Percentiles rank a stretch among this genome's conserved stretches.
These are phyloP conservation scores for Verticillium zaregamsianum DNA, from an alignment of 2,329 filamentous ascomycete species.

Conservation along the genomic window DNA sequence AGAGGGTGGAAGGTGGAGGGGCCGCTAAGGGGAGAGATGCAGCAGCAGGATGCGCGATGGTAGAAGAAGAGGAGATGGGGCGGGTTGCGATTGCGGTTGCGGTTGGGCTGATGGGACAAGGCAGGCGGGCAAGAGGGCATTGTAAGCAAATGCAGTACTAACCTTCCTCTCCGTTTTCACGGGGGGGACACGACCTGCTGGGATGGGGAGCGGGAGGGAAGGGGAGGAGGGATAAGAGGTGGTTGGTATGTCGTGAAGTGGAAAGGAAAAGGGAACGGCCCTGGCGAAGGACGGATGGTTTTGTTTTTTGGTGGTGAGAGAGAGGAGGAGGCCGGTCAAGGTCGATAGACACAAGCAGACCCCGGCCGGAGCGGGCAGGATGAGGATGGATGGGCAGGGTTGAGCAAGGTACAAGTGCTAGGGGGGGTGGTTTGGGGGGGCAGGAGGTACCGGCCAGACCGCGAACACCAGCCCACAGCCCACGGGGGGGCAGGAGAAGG, in stretches of 20 bases:
- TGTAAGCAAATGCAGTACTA: slow-evolving; percentile 4
- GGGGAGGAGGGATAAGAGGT: slow-evolving; percentile 17
- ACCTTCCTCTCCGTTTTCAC: slow-evolving; percentile 15
- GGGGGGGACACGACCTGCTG: slow-evolving; percentile 8
- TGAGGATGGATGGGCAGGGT: neutral
- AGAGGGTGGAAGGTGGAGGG: neutral
- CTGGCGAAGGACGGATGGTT: slow-evolving; percentile 14
- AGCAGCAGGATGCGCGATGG: neutral
- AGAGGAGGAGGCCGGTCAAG: slow-evolving; percentile 5
- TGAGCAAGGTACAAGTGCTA: neutral
- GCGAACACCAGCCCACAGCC: neutral
- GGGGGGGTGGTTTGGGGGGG: neutral
- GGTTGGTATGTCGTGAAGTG: slow-evolving; percentile 30
- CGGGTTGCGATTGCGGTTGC: neutral
- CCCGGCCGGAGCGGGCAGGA: neutral
- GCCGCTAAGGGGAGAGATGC: slow-evolving; percentile 2
- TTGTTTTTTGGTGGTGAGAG: slow-evolving; percentile 17
- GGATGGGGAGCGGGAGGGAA: slow-evolving; percentile 1
- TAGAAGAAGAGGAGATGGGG: slow-evolving; percentile 4
- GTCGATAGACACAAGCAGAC: neutral
- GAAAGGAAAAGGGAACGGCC: slow-evolving; percentile 18
- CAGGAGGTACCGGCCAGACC: neutral
- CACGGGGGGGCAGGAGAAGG: neutral
- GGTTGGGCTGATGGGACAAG: slow-evolving; percentile 9
- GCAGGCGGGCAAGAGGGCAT: slow-evolving; percentile 7